Evolutionary conservation across 1,139 yeast species (phyloP), one percentile per base, ranked within the genome.

Genomic region (Diutina neorugosa): DNA sequence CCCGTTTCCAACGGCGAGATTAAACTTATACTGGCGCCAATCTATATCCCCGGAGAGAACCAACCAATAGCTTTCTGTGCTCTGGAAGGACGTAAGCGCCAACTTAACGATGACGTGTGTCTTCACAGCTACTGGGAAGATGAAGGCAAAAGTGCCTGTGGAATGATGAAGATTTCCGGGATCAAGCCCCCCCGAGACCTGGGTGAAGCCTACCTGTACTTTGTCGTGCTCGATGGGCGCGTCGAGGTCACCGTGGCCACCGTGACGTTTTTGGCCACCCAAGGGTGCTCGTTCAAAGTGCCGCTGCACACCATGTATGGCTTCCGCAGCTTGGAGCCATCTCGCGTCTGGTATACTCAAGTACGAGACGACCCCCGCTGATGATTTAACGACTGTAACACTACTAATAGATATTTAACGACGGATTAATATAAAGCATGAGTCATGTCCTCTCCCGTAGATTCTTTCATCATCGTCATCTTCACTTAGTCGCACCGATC

Each of bases 151-250:
- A 46, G 50, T 18, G 50, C 50, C 20, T 27, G 50, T 18, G 50
- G 50, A 8, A 16, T 46, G 50, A 46, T 46, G 50, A 27, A n/a
- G 16, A 27, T 46, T 6, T 27, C 50, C 21, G 50, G 50, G 14
- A 46, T 46, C 4, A 46, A 46, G 11, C 50, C 50, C 8, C 50
- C 50, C 4, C 19, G 50, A 8, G 41, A 46, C 25, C 50, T 46
- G 50, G 50, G 50, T 7, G 23, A 16, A 18, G 50, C 41, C 16
- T 27, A 46, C 19, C 16, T 11, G 23, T 46, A 46, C 27, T 46
- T 46, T 14, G 23, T 27, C n/a, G 40, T 46, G 14, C 23, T 46
- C 18, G 18, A 18, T 1, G 50, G 50, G n/a, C 18, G 12, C 9
- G 41, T 46, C 11, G 50, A 46, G 11, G 50, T 46, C 16, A 46